Conservation (phyloP, 371 early-diverging fungal genomes). For the Zychaea mexicana region DNA sequence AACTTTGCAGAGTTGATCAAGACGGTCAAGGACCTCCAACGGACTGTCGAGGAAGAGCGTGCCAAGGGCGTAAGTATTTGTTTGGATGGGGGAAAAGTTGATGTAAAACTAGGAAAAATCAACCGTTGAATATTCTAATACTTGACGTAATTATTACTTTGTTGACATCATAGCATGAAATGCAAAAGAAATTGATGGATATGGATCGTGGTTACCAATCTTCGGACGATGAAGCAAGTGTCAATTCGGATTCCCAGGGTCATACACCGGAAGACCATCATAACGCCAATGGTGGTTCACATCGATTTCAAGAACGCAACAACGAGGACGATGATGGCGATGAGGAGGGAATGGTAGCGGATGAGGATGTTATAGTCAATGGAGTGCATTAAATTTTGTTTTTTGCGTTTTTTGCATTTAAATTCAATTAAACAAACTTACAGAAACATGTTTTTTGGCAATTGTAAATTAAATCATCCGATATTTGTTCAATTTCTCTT, state of each 20-base stretch:
- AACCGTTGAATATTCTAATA: background rate
- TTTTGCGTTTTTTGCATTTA: background rate
- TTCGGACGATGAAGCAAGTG: slow-evolving; percentile 35
- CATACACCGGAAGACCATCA: slow-evolving; percentile 14
- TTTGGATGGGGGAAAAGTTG: background rate
- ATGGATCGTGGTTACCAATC: slow-evolving; percentile 46
- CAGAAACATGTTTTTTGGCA: no score
- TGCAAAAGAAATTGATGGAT: slow-evolving; percentile 34
- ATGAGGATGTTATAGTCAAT: slow-evolving; percentile 17
- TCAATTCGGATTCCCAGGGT: background rate
- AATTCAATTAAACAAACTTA: no score
- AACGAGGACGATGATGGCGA: slow-evolving; percentile 27
- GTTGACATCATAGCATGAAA: slow-evolving; percentile 27
- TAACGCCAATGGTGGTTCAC: slow-evolving; percentile 5
- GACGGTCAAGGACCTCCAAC: slow-evolving; percentile 31
- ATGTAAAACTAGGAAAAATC: background rate
- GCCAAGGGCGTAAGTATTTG: slow-evolving; percentile 25
- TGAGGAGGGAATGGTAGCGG: slow-evolving; percentile 29
- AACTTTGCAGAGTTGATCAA: slow-evolving; percentile 29
- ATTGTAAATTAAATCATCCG: background rate
- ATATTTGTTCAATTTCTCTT: background rate
- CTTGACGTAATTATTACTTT: background rate
- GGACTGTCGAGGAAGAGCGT: slow-evolving; percentile 39
- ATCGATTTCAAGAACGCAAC: slow-evolving; percentile 25
- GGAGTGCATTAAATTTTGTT: slow-evolving; percentile 4